Evolutionary conservation across 192 early-diverging fungal species (phyloP).

Genomic region (Endogone sp.): DNA sequence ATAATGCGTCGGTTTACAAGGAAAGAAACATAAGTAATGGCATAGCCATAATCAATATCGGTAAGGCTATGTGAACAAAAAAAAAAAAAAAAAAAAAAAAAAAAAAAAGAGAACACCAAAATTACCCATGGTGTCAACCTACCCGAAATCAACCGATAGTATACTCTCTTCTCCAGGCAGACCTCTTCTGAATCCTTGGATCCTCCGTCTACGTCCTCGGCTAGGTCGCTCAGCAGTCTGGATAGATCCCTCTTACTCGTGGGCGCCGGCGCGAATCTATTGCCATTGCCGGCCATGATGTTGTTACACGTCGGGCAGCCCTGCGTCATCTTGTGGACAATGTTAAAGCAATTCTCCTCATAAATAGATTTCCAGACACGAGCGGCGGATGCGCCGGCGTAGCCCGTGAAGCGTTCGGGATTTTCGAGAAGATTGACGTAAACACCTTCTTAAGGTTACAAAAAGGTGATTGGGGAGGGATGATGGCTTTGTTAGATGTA

Average conservation of each 20-base stretch:
- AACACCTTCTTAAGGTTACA: conserved; percentile 51
- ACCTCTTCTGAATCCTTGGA: conserved; percentile 31
- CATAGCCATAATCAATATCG: no score
- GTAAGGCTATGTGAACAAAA: no score
- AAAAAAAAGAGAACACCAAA: no score
- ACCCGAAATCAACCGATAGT: conserved; percentile 69
- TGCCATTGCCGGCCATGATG: conserved; percentile 6
- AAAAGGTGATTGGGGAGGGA: background rate
- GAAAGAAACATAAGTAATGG: no score
- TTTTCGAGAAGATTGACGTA: conserved; percentile 91
- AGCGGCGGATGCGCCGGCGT: conserved; percentile 81
- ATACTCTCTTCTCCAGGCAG: conserved; percentile 84
- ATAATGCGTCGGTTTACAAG: no score
- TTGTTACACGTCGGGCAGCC: conserved; percentile 32
- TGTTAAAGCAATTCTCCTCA: conserved; percentile 94
- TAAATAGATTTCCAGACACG: conserved; percentile 97
- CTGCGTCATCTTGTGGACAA: conserved; percentile 53
- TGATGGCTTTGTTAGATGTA: conserved; percentile 2
- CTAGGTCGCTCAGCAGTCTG: conserved; percentile 45
- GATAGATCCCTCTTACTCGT: conserved; percentile 39
- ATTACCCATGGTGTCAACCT: no score
- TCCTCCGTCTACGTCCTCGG: conserved; percentile 35
- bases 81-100: no score
- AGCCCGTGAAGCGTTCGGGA: conserved; percentile 97
- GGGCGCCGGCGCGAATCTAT: conserved; percentile 45